These are phyloP conservation scores for Neopestalotiopsis rosae DNA, from an alignment of 2,329 filamentous ascomycete genomes.

Conservation along the genomic window DNA sequence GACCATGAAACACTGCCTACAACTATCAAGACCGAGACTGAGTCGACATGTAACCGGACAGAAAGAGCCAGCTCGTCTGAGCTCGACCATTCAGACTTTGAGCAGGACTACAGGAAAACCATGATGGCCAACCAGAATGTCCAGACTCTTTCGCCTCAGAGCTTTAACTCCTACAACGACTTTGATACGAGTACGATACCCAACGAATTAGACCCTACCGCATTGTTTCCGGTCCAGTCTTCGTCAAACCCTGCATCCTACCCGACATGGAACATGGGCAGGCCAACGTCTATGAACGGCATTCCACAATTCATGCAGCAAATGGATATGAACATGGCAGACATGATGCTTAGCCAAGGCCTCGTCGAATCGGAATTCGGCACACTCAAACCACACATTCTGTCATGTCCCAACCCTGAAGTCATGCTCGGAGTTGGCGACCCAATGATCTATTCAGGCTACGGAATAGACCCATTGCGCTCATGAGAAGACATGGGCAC, in stretches of 20 bases:
- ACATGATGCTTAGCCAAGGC: conserved; percentile 54
- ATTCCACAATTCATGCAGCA: conserved; percentile 49
- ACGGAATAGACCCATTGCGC: conserved; percentile 44
- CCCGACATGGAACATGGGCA: conserved; percentile 40
- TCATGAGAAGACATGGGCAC: conserved; percentile 24
- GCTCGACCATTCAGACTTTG: conserved; percentile 60
- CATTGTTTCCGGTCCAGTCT: conserved; percentile 36
- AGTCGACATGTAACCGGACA: conserved; percentile 42
- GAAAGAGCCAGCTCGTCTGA: conserved; percentile 62
- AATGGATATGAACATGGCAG: conserved; percentile 45
- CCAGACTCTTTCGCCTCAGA: conserved; percentile 59
- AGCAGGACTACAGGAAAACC: conserved; percentile 57
- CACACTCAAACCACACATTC: conserved; percentile 60
- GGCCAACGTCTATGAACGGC: conserved; percentile 39
- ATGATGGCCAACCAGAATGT: conserved; percentile 49
- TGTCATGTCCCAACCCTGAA: conserved; percentile 57
- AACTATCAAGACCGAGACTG: conserved; percentile 40
- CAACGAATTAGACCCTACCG: conserved; percentile 33
- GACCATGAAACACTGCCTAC: conserved; percentile 38
- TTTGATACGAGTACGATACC: conserved; percentile 41
- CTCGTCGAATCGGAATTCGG: conserved; percentile 58
- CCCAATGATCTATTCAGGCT: conserved; percentile 63
- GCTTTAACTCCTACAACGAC: conserved; percentile 51
- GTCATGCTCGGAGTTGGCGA: conserved; percentile 64
- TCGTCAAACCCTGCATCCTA: conserved; percentile 35